Percentiles rank a stretch among this genome's conserved stretches.
phyloP scores from a whole-genome alignment of 208 protist genomes.

The Naegleria gruberi region DNA sequence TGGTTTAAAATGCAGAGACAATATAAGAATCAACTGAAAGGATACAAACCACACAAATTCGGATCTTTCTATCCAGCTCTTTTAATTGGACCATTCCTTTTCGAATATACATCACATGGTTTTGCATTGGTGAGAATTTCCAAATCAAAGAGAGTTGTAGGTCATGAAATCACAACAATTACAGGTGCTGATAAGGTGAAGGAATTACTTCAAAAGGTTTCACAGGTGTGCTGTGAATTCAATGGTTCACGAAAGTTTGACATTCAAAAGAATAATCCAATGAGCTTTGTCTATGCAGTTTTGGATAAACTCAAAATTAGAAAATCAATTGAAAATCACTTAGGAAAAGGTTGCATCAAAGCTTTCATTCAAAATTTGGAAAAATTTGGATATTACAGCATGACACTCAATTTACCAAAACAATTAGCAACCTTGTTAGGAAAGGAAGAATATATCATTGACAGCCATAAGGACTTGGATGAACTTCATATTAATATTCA shows the following conservation, averaged over 20 bases:
- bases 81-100: neutral
- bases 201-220: neutral
- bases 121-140: neutral
- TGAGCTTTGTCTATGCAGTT: neutral
- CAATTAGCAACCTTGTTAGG: neutral
- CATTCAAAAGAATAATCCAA: conserved; percentile 3
- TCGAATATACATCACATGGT: neutral
- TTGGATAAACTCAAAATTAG: neutral
- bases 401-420: neutral
- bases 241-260: neutral
- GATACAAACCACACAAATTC: neutral
- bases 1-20: neutral
- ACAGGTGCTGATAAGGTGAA: neutral
- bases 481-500: neutral
- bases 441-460: conserved; percentile 5
- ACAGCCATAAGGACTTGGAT: neutral
- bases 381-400: neutral
- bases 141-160: neutral
- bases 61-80: neutral
- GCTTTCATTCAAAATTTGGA: neutral
- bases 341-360: neutral
- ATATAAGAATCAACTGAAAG: neutral
- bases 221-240: neutral
- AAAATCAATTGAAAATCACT: neutral
- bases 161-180: neutral